Conservation (phyloP, 345 rosid genomes). For the Linum tenue region DNA sequence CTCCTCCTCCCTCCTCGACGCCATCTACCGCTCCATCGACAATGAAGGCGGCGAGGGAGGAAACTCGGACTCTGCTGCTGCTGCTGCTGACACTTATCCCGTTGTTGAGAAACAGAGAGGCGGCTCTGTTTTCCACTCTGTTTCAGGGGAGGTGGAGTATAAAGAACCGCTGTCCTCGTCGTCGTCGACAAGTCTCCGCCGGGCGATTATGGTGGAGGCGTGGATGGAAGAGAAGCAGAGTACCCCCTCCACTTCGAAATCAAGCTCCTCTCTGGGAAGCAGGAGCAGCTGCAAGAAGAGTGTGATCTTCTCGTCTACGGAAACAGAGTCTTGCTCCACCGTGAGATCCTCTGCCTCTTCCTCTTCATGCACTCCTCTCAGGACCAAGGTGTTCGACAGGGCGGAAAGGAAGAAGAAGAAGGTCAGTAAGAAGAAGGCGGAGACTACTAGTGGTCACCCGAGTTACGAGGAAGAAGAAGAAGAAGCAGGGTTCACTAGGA, state of each 20-base stretch:
- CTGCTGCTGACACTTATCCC: neutral
- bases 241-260: constrained; percentile 9
- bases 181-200: constrained; percentile 17
- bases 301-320: too few species aligned
- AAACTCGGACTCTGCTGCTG: constrained; percentile 16
- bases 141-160: too few species aligned
- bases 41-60: constrained; percentile 19
- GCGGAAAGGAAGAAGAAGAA: too few species aligned
- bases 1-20: constrained; percentile 72
- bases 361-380: too few species aligned
- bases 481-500: constrained; percentile 25
- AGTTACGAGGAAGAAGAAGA: constrained; percentile 16
- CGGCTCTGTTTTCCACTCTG: too few species aligned
- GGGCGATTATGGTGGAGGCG: constrained; percentile 41
- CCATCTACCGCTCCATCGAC: constrained; percentile 64
- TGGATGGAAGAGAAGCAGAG: constrained; percentile 44
- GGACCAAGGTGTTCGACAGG: too few species aligned
- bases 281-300: too few species aligned
- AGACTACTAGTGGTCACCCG: neutral
- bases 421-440: neutral
- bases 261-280: neutral
- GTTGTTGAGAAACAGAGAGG: neutral
- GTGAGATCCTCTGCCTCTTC: too few species aligned
- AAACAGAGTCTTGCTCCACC: too few species aligned
- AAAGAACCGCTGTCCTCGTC: too few species aligned